Conservation (phyloP, 2,329 filamentous ascomycete genomes). For the Trichophaea hybrida region DNA sequence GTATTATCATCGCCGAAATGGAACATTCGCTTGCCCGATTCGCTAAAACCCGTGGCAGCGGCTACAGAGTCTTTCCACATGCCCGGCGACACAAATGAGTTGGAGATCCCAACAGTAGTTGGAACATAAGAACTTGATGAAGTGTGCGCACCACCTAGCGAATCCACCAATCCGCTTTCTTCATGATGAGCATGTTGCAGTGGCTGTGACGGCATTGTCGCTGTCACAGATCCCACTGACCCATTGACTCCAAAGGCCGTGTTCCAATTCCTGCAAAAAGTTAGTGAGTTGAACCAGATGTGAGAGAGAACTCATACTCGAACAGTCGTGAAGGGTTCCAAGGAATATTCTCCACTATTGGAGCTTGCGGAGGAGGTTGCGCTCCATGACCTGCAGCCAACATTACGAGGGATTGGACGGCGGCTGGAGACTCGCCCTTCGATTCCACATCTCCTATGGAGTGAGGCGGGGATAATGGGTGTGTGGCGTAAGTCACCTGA, state of each 20-base stretch:
- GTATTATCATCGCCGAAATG: constrained; percentile 15
- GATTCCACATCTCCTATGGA: constrained; percentile 57
- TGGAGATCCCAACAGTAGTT: constrained; percentile 31
- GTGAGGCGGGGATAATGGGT: constrained; percentile 68
- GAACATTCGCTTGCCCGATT: constrained; percentile 22
- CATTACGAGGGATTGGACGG: constrained; percentile 55
- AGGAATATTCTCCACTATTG: constrained; percentile 39
- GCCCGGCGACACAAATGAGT: constrained; percentile 49
- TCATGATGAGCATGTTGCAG: constrained; percentile 27
- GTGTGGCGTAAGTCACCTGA: constrained; percentile 40
- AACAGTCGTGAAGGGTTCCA: constrained; percentile 86
- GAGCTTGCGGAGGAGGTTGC: constrained; percentile 35
- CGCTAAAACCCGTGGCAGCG: constrained; percentile 47
- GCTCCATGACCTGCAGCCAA: constrained; percentile 46
- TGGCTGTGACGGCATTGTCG: constrained; percentile 33
- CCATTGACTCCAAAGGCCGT: constrained; percentile 58
- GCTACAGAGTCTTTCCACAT: constrained; percentile 63
- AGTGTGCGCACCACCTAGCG: constrained; percentile 25
- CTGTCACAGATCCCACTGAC: constrained; percentile 33
- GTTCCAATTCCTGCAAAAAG: constrained; percentile 65
- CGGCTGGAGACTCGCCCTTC: constrained; percentile 59
- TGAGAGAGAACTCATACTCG: constrained; percentile 49
- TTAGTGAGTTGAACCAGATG: constrained; percentile 25
- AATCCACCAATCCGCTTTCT: constrained; percentile 18
- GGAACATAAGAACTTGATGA: constrained; percentile 32